Evolutionary conservation across 805 yeast genomes (phyloP).

Genomic region (Candida suzukii): DNA sequence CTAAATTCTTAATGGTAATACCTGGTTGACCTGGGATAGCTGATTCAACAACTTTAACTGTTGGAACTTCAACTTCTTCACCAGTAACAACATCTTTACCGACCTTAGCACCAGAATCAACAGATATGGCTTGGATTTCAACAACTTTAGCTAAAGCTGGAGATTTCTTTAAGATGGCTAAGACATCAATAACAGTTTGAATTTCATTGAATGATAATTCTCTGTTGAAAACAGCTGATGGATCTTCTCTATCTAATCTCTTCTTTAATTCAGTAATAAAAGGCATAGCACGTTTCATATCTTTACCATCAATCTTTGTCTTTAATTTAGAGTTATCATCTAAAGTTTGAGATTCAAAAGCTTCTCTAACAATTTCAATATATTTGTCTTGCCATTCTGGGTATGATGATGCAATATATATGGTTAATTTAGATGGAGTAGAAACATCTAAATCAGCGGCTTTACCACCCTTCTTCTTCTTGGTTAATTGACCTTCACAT

Average conservation of each 20-base stretch:
- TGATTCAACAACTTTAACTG: slow-evolving; percentile 65
- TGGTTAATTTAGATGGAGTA: slow-evolving; percentile 64
- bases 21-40: slow-evolving; percentile 96
- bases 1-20: slow-evolving; percentile 62
- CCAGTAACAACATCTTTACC: slow-evolving; percentile 69
- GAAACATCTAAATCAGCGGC: slow-evolving; percentile 66
- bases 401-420: slow-evolving; percentile 74
- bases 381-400: slow-evolving; percentile 62
- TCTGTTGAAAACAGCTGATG: slow-evolving; percentile 82
- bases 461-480: slow-evolving; percentile 80
- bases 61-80: slow-evolving; percentile 59
- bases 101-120: slow-evolving; percentile 52
- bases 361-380: slow-evolving; percentile 64
- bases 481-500: slow-evolving; percentile 81
- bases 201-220: slow-evolving; percentile 78
- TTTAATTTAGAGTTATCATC: slow-evolving; percentile 60
- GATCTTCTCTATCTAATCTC: slow-evolving; percentile 62
- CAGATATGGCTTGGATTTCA: slow-evolving; percentile 52
- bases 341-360: slow-evolving; percentile 58
- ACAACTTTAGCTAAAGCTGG: slow-evolving; percentile 52
- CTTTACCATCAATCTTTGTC: slow-evolving; percentile 64
- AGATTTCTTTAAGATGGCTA: slow-evolving; percentile 52
- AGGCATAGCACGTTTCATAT: slow-evolving; percentile 98
- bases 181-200: slow-evolving; percentile 51
- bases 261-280: slow-evolving; percentile 82